phyloP scores from a whole-genome alignment of 2,329 filamentous ascomycete genomes.

The Byssochlamys sp. region DNA sequence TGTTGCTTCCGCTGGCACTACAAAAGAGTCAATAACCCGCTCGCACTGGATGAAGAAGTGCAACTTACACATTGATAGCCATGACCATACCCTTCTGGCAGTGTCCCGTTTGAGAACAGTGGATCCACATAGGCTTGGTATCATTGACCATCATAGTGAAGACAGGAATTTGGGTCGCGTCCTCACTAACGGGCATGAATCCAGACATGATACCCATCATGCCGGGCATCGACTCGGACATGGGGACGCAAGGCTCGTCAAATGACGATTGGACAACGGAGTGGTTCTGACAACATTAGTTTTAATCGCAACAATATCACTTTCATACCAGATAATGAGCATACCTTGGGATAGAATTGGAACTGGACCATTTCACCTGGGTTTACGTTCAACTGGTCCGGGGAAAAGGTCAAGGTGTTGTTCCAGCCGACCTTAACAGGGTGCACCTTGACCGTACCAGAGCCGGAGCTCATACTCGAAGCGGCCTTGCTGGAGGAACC shows the following conservation, averaged over 20 bases:
- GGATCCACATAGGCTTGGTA: slow-evolving; percentile 64
- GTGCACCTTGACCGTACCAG: slow-evolving; percentile 40
- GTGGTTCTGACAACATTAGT: slow-evolving; percentile 50
- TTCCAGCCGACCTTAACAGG: slow-evolving; percentile 56
- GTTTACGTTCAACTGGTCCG: slow-evolving; percentile 55
- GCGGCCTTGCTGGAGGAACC: neutral
- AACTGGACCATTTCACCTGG: slow-evolving; percentile 47
- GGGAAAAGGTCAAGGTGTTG: slow-evolving; percentile 51
- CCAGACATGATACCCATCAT: slow-evolving; percentile 50
- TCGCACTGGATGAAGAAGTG: neutral
- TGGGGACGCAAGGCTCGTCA: slow-evolving; percentile 58
- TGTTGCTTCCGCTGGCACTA: slow-evolving; percentile 2
- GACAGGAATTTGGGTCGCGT: slow-evolving; percentile 49
- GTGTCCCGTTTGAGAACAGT: slow-evolving; percentile 64
- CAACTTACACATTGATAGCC: slow-evolving; percentile 62
- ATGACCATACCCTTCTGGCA: slow-evolving; percentile 66
- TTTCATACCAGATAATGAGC: neutral
- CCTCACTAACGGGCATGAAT: slow-evolving; percentile 43
- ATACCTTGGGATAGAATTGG: slow-evolving; percentile 41
- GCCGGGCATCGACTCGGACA: slow-evolving; percentile 44
- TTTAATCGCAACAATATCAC: neutral
- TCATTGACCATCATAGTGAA: slow-evolving; percentile 62
- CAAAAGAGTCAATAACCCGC: neutral
- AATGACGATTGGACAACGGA: slow-evolving; percentile 71
- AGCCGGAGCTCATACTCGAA: neutral